Conservation (phyloP, 306 rosid species). For the Medicago lupulina region DNA sequence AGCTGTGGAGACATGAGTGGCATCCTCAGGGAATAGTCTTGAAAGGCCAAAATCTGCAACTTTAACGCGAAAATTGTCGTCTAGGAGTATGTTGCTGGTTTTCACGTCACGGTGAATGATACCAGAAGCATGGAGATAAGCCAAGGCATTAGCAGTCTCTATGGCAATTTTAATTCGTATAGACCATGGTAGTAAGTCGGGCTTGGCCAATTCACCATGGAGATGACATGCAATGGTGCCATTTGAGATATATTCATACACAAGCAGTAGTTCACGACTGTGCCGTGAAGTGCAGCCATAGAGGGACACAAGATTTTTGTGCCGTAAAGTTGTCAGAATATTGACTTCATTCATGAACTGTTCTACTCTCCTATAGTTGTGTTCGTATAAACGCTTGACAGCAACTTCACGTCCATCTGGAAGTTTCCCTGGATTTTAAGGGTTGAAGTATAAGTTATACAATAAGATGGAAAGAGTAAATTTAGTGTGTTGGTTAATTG, state of each 20-base stretch:
- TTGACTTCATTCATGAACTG: slow-evolving; percentile 55
- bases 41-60: slow-evolving; percentile 57
- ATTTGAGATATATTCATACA: slow-evolving; percentile 62
- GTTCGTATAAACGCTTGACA: slow-evolving; percentile 64
- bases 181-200: slow-evolving; percentile 42
- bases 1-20: slow-evolving; percentile 50
- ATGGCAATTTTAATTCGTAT: slow-evolving; percentile 67
- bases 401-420: slow-evolving; percentile 54
- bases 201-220: slow-evolving; percentile 51
- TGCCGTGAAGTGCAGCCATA: slow-evolving; percentile 79
- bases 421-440: slow-evolving; percentile 48
- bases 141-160: slow-evolving; percentile 68
- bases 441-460: slow-evolving; percentile 17
- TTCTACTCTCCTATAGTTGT: slow-evolving; percentile 54
- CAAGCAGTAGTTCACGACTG: slow-evolving; percentile 64
- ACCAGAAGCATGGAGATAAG: slow-evolving; percentile 79
- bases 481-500: background rate
- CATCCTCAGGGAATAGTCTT: slow-evolving; percentile 39
- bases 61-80: slow-evolving; percentile 36
- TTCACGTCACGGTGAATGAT: slow-evolving; percentile 81
- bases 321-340: slow-evolving; percentile 66
- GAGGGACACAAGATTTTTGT: slow-evolving; percentile 69
- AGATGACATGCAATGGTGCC: slow-evolving; percentile 86
- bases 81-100: slow-evolving; percentile 55
- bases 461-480: background rate